These are phyloP conservation scores for Phytophthora hybrid DNA, from an alignment of 352 stramenopile genomes.

Conservation along the genomic window DNA sequence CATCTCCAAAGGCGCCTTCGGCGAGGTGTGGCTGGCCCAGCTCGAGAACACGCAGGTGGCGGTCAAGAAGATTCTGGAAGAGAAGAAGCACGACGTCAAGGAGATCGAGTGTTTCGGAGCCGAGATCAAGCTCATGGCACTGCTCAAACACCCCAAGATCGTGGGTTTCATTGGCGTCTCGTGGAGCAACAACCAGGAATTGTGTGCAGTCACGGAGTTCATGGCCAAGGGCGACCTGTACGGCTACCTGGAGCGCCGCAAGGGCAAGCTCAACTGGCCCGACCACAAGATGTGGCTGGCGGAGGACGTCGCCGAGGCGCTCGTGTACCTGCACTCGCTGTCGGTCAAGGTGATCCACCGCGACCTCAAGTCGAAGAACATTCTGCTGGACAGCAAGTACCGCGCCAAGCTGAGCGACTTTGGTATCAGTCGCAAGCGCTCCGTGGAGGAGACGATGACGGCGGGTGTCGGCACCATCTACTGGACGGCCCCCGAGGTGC, in stretches of 20 bases:
- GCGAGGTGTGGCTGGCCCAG: slow-evolving; percentile 85
- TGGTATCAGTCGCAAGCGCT: slow-evolving; percentile 77
- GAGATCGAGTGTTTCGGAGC: slow-evolving; percentile 78
- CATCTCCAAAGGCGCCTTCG: slow-evolving; percentile 81
- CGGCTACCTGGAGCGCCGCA: slow-evolving; percentile 39
- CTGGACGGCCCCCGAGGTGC: slow-evolving; percentile 82
- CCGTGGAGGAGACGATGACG: slow-evolving; percentile 81
- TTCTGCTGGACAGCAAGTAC: slow-evolving; percentile 64
- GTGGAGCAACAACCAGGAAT: slow-evolving; percentile 57
- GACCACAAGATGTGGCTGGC: slow-evolving; percentile 49
- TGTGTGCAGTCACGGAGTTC: slow-evolving; percentile 63
- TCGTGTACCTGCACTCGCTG: slow-evolving; percentile 86
- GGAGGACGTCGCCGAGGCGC: slow-evolving; percentile 72
- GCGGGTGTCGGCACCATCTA: slow-evolving; percentile 85
- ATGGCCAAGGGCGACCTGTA: slow-evolving; percentile 63
- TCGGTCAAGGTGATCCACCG: slow-evolving; percentile 77
- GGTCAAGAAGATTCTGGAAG: slow-evolving; percentile 84
- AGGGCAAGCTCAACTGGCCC: slow-evolving; percentile 41
- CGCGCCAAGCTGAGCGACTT: slow-evolving; percentile 79
- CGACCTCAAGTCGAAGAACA: slow-evolving; percentile 58
- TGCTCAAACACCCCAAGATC: slow-evolving; percentile 64
- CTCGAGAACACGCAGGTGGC: slow-evolving; percentile 82
- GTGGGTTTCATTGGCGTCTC: slow-evolving; percentile 57
- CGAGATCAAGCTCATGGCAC: slow-evolving; percentile 62
- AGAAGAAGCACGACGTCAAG: slow-evolving; percentile 84